Evolutionary conservation across 1,284 basidiomycete genomes (phyloP).

Genomic region (Rhodotorula glutinis): DNA sequence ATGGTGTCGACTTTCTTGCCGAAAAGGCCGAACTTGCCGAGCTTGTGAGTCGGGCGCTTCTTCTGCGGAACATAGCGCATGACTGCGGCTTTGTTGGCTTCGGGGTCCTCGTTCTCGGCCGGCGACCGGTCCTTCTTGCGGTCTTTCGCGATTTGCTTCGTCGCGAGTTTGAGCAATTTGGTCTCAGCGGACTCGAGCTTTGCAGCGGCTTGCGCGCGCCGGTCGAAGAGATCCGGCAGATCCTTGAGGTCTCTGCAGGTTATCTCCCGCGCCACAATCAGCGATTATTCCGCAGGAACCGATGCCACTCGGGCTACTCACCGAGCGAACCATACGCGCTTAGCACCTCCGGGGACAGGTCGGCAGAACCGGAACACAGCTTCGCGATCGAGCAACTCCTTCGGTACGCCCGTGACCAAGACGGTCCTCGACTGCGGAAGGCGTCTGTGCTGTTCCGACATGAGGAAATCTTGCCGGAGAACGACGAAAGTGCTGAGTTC

Average conservation of each 20-base stretch:
- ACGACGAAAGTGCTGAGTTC: constrained; percentile 79
- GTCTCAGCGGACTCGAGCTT: constrained; percentile 85
- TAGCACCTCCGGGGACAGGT: constrained; percentile 76
- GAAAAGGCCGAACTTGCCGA: constrained; percentile 60
- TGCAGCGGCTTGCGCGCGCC: constrained; percentile 66
- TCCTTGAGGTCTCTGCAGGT: constrained; percentile 65
- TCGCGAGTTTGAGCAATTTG: constrained; percentile 66
- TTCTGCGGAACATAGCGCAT: constrained; percentile 63
- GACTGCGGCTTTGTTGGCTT: constrained; percentile 42
- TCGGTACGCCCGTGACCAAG: constrained; percentile 81
- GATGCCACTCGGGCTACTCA: constrained; percentile 43
- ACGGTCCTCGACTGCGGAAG: constrained; percentile 82
- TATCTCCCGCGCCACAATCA: not conserved
- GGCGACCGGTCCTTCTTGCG: constrained; percentile 46
- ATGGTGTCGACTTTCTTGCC: constrained; percentile 85
- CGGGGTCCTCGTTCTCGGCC: constrained; percentile 10
- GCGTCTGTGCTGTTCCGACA: constrained; percentile 64
- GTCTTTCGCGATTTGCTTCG: constrained; percentile 54
- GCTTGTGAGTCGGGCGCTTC: constrained; percentile 75
- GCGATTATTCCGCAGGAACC: too few relatives aligned
- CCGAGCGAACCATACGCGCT: constrained; percentile 85
- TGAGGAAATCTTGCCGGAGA: constrained; percentile 79
- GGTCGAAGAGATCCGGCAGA: constrained; percentile 75
- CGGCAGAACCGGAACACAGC: constrained; percentile 63
- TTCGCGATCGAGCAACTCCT: constrained; percentile 63